Evolutionary conservation across 345 rosid genomes (phyloP).

Genomic region (Gynandropsis gynandra): DNA sequence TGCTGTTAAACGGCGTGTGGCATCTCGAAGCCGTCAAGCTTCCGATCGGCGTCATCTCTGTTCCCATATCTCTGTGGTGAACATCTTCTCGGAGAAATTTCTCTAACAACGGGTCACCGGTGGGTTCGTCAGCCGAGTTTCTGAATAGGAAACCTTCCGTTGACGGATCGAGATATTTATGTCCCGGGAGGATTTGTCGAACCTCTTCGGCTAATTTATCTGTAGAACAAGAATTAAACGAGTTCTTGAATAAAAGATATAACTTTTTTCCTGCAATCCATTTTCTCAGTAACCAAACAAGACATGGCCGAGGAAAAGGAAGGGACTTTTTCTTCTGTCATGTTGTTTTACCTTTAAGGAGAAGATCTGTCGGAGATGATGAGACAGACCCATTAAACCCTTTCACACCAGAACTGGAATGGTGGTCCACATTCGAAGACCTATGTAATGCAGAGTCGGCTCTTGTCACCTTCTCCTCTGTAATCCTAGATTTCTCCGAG

Average conservation of each 20-base stretch:
- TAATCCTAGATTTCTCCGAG: slow-evolving; percentile 62
- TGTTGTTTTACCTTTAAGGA: slow-evolving; percentile 51
- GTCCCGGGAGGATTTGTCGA: slow-evolving; percentile 44
- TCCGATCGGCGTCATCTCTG: slow-evolving; percentile 89
- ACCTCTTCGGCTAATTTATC: slow-evolving; percentile 77
- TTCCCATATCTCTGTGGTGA: slow-evolving; percentile 71
- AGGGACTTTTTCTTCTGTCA: background rate
- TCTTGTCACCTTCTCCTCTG: slow-evolving; percentile 38
- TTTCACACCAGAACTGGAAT: slow-evolving; percentile 20
- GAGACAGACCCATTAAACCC: slow-evolving; percentile 39
- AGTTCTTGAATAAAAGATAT: slow-evolving; percentile 4
- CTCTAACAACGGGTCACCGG: slow-evolving; percentile 47
- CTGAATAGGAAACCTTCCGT: slow-evolving; percentile 74
- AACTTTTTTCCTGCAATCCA: background rate
- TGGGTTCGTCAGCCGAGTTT: slow-evolving; percentile 35
- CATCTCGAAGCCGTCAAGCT: slow-evolving; percentile 82
- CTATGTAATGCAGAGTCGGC: slow-evolving; percentile 30
- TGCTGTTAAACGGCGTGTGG: slow-evolving; percentile 56
- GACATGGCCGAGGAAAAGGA: background rate
- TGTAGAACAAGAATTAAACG: slow-evolving; percentile 23
- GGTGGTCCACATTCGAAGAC: slow-evolving; percentile 32
- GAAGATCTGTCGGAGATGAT: slow-evolving; percentile 35
- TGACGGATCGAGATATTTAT: slow-evolving; percentile 44
- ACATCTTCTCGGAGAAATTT: slow-evolving; percentile 30
- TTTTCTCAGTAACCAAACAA: slow-evolving; percentile 9